These are phyloP conservation scores for Fusarium nygamai DNA, from an alignment of 2,329 filamentous ascomycete species.

Conservation along the genomic window DNA sequence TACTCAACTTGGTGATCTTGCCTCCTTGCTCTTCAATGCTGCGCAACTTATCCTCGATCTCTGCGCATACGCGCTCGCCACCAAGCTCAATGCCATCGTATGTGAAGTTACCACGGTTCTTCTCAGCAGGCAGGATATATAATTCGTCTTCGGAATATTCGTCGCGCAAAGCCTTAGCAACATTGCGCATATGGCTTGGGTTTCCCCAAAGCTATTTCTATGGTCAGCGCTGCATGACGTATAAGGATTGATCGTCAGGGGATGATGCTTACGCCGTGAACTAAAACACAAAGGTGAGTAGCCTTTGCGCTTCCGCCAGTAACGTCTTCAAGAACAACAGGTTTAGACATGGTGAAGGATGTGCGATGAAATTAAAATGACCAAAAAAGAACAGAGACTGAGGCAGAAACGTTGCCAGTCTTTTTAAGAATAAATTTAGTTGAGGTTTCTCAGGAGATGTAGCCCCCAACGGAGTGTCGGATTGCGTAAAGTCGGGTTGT, in stretches of 20 bases:
- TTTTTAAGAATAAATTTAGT: constrained; percentile 22
- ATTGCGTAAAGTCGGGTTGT: constrained; percentile 20
- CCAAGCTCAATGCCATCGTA: constrained; percentile 76
- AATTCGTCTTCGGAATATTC: constrained; percentile 70
- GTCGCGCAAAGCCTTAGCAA: constrained; percentile 72
- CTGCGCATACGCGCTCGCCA: constrained; percentile 72
- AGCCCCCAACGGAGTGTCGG: constrained; percentile 37
- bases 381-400: not conserved
- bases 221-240: constrained; percentile 40
- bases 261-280: constrained; percentile 72
- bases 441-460: constrained; percentile 36
- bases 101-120: constrained; percentile 77
- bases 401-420: not conserved
- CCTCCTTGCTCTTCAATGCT: constrained; percentile 69
- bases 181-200: constrained; percentile 74
- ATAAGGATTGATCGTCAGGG: constrained; percentile 22
- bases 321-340: constrained; percentile 44
- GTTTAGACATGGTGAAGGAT: constrained; percentile 27
- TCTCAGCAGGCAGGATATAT: constrained; percentile 76
- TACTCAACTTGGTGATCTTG: constrained; percentile 81
- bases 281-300: constrained; percentile 79
- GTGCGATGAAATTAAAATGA: constrained; percentile 23
- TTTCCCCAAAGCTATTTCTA: constrained; percentile 76
- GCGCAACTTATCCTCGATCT: constrained; percentile 72
- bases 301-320: constrained; percentile 64